phyloP scores from a whole-genome alignment of 495 filamentous ascomycete genomes.

The Penicillium egyptiacum region DNA sequence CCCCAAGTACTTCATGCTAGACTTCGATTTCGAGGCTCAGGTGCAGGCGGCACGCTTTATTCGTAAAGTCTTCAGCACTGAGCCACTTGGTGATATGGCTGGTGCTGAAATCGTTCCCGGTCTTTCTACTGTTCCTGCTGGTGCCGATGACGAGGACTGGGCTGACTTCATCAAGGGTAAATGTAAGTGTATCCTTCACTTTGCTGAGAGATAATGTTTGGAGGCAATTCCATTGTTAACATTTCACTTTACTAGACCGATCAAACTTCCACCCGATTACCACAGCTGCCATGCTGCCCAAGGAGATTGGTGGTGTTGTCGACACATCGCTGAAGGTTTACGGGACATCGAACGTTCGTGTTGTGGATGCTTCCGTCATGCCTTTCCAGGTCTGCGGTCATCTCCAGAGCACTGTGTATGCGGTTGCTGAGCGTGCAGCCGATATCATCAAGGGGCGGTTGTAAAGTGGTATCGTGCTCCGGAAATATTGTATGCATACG shows the following conservation, averaged over 20 bases:
- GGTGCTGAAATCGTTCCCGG: constrained; percentile 25
- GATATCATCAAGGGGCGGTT: constrained; percentile 47
- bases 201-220: neutral
- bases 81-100: constrained; percentile 20
- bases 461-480: neutral
- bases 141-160: constrained; percentile 25
- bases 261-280: constrained; percentile 47
- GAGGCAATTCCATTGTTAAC: constrained; percentile 3
- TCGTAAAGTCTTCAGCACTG: constrained; percentile 26
- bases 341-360: constrained; percentile 51
- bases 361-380: constrained; percentile 57
- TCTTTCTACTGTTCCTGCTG: constrained; percentile 15
- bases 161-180: constrained; percentile 26
- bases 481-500: neutral
- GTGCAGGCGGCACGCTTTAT: constrained; percentile 31
- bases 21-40: constrained; percentile 47
- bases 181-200: constrained; percentile 25
- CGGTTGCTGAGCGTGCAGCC: constrained; percentile 56
- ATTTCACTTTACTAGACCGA: constrained; percentile 20
- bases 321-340: constrained; percentile 42
- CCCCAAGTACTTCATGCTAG: constrained; percentile 54
- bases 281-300: constrained; percentile 58
- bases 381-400: constrained; percentile 54
- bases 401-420: constrained; percentile 53
- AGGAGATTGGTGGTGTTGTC: constrained; percentile 53